Percentiles rank a stretch among this genome's conserved stretches.
phyloP scores from a whole-genome alignment of 2,329 filamentous ascomycete genomes.

The Sordariomycetes sp. region DNA sequence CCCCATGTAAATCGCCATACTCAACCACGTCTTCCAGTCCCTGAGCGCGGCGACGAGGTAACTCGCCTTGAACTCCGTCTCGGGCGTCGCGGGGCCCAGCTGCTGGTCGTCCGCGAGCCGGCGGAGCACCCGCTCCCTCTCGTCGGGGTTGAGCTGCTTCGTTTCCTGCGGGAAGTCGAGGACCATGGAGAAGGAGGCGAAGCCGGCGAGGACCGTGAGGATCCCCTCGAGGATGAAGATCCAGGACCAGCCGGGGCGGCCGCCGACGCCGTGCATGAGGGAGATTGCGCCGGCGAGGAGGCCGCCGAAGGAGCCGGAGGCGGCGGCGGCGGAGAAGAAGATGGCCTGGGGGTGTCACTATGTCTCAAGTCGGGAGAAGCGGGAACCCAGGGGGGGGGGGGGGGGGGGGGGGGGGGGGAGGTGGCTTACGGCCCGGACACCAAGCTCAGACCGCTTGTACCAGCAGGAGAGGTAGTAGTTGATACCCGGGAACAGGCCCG shows the following conservation, averaged over 20 bases:
- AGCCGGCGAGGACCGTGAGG: conserved; percentile 50
- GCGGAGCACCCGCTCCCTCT: conserved; percentile 54
- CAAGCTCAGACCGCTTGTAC: conserved; percentile 67
- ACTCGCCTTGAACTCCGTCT: conserved; percentile 54
- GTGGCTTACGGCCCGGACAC: conserved; percentile 37
- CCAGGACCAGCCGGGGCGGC: conserved; percentile 41
- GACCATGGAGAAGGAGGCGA: conserved; percentile 57
- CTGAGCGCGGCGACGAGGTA: conserved; percentile 58
- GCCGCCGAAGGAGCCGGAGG: conserved; percentile 63
- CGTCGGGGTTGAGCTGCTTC: conserved; percentile 50
- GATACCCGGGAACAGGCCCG: conserved; percentile 53
- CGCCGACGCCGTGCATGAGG: conserved; percentile 47
- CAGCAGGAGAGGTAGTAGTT: conserved; percentile 62
- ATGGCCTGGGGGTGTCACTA: conserved; percentile 31
- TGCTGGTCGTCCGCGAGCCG: conserved; percentile 58
- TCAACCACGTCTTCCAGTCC: conserved; percentile 62
- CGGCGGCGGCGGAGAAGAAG: conserved; percentile 68
- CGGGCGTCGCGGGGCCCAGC: conserved; percentile 39
- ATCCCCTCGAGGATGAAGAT: conserved; percentile 57
- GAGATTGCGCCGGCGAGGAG: conserved; percentile 56
- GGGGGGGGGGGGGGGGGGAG: conserved; percentile 1
- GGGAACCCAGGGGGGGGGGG: too few species aligned
- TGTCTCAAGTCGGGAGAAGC: neutral
- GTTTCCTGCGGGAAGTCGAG: conserved; percentile 69
- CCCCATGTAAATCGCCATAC: conserved; percentile 33